Evolutionary conservation across 495 filamentous ascomycete species (phyloP).

Genomic region (Neurospora sp.): DNA sequence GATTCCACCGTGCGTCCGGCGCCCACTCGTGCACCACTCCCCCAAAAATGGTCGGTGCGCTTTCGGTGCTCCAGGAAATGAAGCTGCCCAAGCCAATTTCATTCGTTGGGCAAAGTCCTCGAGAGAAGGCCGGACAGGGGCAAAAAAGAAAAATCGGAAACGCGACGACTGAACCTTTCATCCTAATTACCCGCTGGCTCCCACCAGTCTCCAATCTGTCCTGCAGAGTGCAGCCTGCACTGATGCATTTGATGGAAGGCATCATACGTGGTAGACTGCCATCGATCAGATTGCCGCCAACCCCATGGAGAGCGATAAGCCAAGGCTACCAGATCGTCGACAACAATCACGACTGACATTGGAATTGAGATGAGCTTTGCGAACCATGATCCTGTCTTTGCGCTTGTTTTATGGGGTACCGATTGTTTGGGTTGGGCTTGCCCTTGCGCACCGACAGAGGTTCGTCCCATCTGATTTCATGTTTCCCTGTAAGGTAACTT

Average conservation of each 20-base stretch:
- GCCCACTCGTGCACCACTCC: neutral
- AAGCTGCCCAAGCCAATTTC: neutral
- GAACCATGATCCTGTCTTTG: neutral
- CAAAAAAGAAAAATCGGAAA: slow-evolving; percentile 18
- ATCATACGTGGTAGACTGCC: too few species aligned
- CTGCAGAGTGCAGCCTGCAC: neutral
- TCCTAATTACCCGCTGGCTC: neutral
- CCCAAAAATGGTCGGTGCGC: slow-evolving; percentile 4
- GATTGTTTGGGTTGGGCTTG: too few species aligned
- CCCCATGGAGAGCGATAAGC: neutral
- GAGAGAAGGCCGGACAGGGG: slow-evolving; percentile 2
- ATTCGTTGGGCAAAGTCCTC: slow-evolving; percentile 10
- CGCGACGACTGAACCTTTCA: neutral
- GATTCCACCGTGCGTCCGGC: neutral
- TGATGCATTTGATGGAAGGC: neutral
- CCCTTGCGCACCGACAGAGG: neutral
- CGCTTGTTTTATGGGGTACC: neutral
- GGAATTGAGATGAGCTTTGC: neutral
- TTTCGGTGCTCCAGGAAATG: slow-evolving; percentile 14
- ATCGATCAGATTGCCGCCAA: neutral
- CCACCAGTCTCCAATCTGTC: neutral
- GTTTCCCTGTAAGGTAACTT: neutral
- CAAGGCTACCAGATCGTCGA: neutral
- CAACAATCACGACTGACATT: neutral
- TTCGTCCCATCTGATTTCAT: neutral